These are phyloP conservation scores for Termitomyces sp. DNA, from an alignment of 768 basidiomycete species.

Conservation along the genomic window DNA sequence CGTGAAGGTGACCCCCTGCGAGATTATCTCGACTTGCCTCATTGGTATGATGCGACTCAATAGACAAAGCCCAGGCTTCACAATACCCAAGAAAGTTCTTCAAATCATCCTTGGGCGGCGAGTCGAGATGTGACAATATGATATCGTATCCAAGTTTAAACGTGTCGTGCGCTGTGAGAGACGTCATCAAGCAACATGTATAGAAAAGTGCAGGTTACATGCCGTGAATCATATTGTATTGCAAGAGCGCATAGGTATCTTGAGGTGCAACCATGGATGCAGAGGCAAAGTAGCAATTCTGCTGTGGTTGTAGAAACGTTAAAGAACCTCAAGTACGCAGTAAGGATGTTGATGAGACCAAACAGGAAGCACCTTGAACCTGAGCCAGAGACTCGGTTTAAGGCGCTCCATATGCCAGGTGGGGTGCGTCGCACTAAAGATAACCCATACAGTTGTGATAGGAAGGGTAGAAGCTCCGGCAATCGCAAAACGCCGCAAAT, in stretches of 20 bases:
- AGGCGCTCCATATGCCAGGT: too few relatives aligned
- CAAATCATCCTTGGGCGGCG: constrained; percentile 29
- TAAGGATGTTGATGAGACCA: neutral
- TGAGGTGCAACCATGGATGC: constrained; percentile 14
- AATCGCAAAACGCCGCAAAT: too few relatives aligned
- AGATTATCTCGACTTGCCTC: constrained; percentile 19
- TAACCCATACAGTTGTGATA: too few relatives aligned
- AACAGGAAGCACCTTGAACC: neutral
- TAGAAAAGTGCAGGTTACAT: neutral
- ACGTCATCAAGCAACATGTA: neutral
- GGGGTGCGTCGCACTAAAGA: too few relatives aligned
- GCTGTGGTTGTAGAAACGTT: neutral
- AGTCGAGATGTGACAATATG: constrained; percentile 27
- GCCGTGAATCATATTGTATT: constrained; percentile 14
- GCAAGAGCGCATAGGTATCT: constrained; percentile 15
- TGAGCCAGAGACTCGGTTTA: too few relatives aligned
- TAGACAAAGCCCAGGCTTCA: constrained; percentile 28
- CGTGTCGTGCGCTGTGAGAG: constrained; percentile 25
- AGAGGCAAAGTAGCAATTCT: neutral
- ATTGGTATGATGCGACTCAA: constrained; percentile 29
- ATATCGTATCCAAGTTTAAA: constrained; percentile 30
- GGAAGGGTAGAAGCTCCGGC: too few relatives aligned
- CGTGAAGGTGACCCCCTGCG: neutral
- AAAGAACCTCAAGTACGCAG: too few relatives aligned
- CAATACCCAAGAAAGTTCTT: constrained; percentile 35